These are phyloP conservation scores for Penicillium sumatraense DNA, from an alignment of 2,329 filamentous ascomycete genomes.

Conservation along the genomic window DNA sequence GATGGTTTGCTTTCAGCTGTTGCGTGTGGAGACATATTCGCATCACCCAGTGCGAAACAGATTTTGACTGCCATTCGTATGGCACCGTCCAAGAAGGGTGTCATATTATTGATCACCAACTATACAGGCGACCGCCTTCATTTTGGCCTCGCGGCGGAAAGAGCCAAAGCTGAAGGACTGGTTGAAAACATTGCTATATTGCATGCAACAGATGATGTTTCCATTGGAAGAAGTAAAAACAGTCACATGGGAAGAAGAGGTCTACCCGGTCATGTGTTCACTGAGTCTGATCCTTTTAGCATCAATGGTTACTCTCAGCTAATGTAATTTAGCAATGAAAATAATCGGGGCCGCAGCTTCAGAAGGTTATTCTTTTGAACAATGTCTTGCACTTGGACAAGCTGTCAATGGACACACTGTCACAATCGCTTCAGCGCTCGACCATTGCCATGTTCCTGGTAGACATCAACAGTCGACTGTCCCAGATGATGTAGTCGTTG, in stretches of 20 bases:
- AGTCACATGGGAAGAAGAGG: constrained; percentile 12
- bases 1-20: constrained; percentile 8
- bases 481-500: constrained; percentile 3
- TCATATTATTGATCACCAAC: constrained; percentile 11
- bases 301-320: neutral
- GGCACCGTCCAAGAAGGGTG: constrained; percentile 8
- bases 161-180: constrained; percentile 10
- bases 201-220: constrained; percentile 9
- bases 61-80: constrained; percentile 7
- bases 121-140: constrained; percentile 11
- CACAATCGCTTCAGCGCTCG: constrained; percentile 9
- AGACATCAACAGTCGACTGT: constrained; percentile 7
- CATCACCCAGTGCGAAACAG: constrained; percentile 9
- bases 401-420: constrained; percentile 8
- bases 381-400: constrained; percentile 5
- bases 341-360: constrained; percentile 5
- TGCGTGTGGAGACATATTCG: constrained; percentile 11
- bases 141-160: constrained; percentile 7
- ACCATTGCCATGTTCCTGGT: constrained; percentile 9
- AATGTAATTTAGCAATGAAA: constrained; percentile 5
- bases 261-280: constrained; percentile 7
- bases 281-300: neutral
- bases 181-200: constrained; percentile 9
- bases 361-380: constrained; percentile 7
- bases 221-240: constrained; percentile 16